A percentile compares a stretch with the other conserved stretches of the same genome.
Conservation (phyloP, 2,329 filamentous ascomycete species). For the Thermoascus crustaceus region DNA sequence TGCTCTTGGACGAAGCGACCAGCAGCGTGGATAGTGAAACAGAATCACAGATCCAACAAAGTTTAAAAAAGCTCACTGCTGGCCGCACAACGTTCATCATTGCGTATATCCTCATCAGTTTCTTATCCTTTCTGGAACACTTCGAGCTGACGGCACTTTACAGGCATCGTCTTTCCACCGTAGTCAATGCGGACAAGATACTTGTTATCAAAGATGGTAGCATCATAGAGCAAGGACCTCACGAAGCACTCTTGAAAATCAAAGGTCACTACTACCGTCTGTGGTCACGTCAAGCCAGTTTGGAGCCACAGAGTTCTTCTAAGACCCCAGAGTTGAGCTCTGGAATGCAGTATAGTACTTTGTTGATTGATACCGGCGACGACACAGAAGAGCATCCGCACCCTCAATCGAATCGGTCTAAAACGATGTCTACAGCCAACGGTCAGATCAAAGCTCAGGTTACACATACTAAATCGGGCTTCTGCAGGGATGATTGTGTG, state of each 20-base stretch:
- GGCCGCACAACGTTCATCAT: slow-evolving; percentile 47
- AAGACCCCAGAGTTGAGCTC: no score
- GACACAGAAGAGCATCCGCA: no score
- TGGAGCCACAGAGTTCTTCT: background rate
- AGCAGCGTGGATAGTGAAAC: slow-evolving; percentile 43
- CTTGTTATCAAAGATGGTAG: slow-evolving; percentile 57
- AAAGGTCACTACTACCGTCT: slow-evolving; percentile 56
- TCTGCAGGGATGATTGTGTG: no score
- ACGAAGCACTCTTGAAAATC: slow-evolving; percentile 50
- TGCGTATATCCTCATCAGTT: slow-evolving; percentile 34
- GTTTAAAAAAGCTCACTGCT: slow-evolving; percentile 39
- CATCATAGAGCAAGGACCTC: slow-evolving; percentile 56
- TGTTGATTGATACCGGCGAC: no score
- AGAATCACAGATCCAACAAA: slow-evolving; percentile 39
- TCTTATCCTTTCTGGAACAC: slow-evolving; percentile 9
- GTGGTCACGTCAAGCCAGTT: slow-evolving; percentile 53
- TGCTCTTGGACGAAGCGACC: slow-evolving; percentile 45
- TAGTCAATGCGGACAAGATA: slow-evolving; percentile 60
- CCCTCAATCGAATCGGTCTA: no score
- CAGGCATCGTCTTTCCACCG: slow-evolving; percentile 59
- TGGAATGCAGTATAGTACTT: background rate
- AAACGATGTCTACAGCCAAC: no score
- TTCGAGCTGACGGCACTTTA: background rate
- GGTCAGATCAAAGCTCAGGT: no score
- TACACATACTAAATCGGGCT: no score